Base-by-base conservation (phyloP, 1,139 yeast genomes). In the Suhomyces atakaporum region DNA sequence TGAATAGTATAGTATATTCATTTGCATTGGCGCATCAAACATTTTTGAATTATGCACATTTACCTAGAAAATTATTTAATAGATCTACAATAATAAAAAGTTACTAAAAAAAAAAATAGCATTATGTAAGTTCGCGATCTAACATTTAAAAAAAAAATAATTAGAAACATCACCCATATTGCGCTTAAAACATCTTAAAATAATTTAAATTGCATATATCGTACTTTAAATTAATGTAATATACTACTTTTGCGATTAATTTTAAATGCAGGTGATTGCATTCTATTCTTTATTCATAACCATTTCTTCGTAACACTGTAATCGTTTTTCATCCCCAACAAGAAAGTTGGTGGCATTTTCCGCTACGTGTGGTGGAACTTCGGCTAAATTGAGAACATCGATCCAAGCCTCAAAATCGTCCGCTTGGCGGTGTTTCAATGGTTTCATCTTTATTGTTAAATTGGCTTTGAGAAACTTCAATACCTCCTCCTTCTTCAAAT, bases 301-400 rank as follows among this genome's bases (percentile, higher is more conserved):
- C 16, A 21, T 16, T 21, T 22, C 35, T 18, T 16, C 22, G 27
- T 41, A 41, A 29, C 43, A 33, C 18, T 40, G 34, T 7, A 38
- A 25, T 33, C 77, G 47, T 45, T 71, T 71, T 22, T 63, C 68
- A 39, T 68, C 73, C 2, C 75, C 76, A 13, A 71, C 62, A 7
- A 70, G 51, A 49, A 68, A 71, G 46, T 71, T 71, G 15, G 54
- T 48, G 21, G 60, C 56, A 40, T 60, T 48, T 27, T 66, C 58
- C 4, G 51, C 64, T 5, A 68, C 39, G 10, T 38, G 36, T 4
- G 34, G 36, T 3, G 66, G 60, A 4, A 67, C 30, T 3, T 52
- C 28, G 22, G 40, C 35, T 7, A 39, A 36, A 31, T 62, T 60
- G 32, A 54, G 42, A 7, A 69, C 39, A 3, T 46, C 31, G 16